Evolutionary conservation across 305 asterid species (phyloP), one percentile per base, ranked within the genome.

Genomic region (Ilex paraguariensis): DNA sequence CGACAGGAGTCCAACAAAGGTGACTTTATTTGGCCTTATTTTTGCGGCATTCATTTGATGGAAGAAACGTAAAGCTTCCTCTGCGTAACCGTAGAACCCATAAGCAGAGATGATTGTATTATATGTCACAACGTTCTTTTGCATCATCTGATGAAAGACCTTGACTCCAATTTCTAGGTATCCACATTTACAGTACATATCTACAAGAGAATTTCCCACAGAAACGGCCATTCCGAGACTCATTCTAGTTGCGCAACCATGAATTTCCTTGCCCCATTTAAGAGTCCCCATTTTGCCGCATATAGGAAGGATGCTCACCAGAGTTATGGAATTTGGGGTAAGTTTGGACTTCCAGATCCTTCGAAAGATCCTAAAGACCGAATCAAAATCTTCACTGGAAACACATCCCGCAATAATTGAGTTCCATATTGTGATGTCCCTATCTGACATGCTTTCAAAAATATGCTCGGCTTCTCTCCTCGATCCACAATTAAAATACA

Each of bases 181-280:
- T 53, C 82, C 82, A 10, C 79, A 77, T 70, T 77, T 73, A 48
- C 74, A 77, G 69, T 73, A 73, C 82, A 77, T 62, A 60, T 77
- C 79, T 12, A 77, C 53, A 4, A 77, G 59, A 5, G 76, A 66
- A 57, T 73, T 77, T 61, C 65, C 21, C 57, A 73, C 76, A 0
- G 74, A 63, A 63, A 63, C 69, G 32, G 57, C n/a, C 60, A 13
- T 67, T 36, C 7, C 9, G n/a, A 68, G 68, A 28, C 44, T 56
- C 58, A 10, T 66, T 30, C 70, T 70, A 31, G 69, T 70, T 2
- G 73, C 76, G 53, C 73, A 55, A 61, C 81, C 55, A 55, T 77
- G 78, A 56, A 77, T 56, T 50, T 72, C 81, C 78, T 69, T 67
- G 33, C 81, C 81, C 52, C 59, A 75, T 61, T 73, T 66, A 56